Conservation (phyloP, 129 eudicot genomes). For the Artemisia argyi region DNA sequence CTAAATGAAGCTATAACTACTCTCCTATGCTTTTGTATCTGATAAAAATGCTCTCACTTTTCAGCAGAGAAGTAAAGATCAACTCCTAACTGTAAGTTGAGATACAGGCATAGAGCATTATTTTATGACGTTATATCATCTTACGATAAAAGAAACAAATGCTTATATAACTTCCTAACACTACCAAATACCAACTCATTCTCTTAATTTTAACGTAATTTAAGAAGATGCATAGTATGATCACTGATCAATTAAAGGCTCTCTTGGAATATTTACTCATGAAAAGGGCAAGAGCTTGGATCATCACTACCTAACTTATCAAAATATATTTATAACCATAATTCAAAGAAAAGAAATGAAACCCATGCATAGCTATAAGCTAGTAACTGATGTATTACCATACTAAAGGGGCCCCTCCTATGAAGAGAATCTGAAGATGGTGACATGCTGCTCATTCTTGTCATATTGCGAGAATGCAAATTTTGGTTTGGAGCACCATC, state of each 20-base stretch:
- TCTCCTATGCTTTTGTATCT: constrained; percentile 2
- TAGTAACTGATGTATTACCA: constrained; percentile 42
- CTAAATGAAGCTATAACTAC: neutral
- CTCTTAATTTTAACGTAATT: constrained; percentile 8
- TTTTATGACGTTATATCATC: neutral
- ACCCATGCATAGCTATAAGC: constrained; percentile 42
- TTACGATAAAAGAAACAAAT: neutral
- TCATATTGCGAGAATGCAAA: constrained; percentile 50
- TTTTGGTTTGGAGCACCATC: constrained; percentile 59
- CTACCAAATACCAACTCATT: constrained; percentile 13
- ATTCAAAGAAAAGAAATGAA: neutral
- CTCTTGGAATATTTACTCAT: neutral
- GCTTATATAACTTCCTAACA: neutral
- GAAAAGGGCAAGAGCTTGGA: constrained; percentile 1
- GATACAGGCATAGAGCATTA: too few relatives aligned
- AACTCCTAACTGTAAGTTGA: neutral
- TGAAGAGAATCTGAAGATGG: constrained; percentile 84
- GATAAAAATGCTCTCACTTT: neutral
- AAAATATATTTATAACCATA: neutral
- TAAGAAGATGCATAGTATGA: neutral
- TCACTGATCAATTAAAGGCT: neutral
- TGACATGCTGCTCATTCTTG: constrained; percentile 71
- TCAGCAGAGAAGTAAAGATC: neutral
- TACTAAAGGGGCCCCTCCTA: constrained; percentile 50
- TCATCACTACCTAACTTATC: neutral